phyloP scores from a whole-genome alignment of 768 basidiomycete species.

The Baorangia bicolor region DNA sequence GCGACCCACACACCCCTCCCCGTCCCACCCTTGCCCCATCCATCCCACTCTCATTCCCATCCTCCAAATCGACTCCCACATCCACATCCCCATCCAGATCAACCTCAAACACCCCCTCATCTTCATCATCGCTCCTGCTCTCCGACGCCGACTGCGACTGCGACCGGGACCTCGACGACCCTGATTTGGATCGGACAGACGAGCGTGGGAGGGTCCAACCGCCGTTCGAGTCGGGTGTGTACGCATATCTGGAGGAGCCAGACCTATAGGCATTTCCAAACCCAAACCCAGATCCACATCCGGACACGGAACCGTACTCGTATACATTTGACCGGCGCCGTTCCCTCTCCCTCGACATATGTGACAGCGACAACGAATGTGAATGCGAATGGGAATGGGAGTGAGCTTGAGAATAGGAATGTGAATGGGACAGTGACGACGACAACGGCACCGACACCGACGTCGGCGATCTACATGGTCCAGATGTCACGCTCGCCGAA shows the following conservation, averaged over 20 bases:
- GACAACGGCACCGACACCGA: conserved; percentile 21
- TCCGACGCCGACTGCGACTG: conserved; percentile 35
- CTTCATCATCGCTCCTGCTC: conserved; percentile 38
- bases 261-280: background rate
- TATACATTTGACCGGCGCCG: conserved; percentile 17
- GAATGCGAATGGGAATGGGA: background rate
- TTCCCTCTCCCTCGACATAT: background rate
- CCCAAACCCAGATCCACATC: background rate
- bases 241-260: background rate
- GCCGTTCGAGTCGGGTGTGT: conserved; percentile 31
- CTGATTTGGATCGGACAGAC: conserved; percentile 44
- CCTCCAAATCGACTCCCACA: background rate
- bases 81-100: background rate
- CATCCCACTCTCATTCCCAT: background rate
- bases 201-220: conserved; percentile 59
- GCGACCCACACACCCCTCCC: background rate
- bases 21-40: background rate
- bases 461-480: background rate
- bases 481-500: conserved; percentile 5
- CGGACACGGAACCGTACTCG: conserved; percentile 6
- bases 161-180: conserved; percentile 36
- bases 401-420: background rate
- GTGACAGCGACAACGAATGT: background rate
- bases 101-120: conserved; percentile 1
- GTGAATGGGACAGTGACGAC: background rate